Conservation (phyloP, 768 basidiomycete genomes). For the Crassisporium funariophilum region DNA sequence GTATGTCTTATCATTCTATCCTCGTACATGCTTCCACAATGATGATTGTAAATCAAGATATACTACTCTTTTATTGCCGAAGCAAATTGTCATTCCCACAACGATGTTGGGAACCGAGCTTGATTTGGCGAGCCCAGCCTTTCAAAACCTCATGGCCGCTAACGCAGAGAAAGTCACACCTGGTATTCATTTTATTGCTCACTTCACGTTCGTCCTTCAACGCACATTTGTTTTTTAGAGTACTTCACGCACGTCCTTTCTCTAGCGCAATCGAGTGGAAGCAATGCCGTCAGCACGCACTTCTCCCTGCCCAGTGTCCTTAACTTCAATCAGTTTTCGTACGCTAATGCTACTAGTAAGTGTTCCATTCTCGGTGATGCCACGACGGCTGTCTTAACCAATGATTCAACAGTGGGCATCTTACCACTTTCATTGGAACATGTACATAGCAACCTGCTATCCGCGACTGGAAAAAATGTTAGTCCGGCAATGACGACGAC, state of each 20-base stretch:
- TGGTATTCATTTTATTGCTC: slow-evolving; percentile 4
- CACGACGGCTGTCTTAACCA: background rate
- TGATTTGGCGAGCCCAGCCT: slow-evolving; percentile 16
- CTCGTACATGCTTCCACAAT: background rate
- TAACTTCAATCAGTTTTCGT: slow-evolving; percentile 27
- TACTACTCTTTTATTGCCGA: slow-evolving; percentile 18
- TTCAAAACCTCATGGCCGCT: slow-evolving; percentile 14
- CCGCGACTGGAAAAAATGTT: slow-evolving; percentile 8
- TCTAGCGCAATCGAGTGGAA: slow-evolving; percentile 14
- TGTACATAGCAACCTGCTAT: slow-evolving; percentile 10
- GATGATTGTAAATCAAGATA: slow-evolving; percentile 12
- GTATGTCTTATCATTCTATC: slow-evolving; percentile 5
- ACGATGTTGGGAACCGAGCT: slow-evolving; percentile 20
- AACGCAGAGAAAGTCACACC: slow-evolving; percentile 15
- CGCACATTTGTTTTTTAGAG: slow-evolving; percentile 8
- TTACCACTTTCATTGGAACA: slow-evolving; percentile 10
- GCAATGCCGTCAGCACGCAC: slow-evolving; percentile 15
- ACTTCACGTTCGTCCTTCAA: background rate
- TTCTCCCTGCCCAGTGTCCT: slow-evolving; percentile 20
- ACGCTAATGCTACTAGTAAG: slow-evolving; percentile 22
- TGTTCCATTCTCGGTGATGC: background rate
- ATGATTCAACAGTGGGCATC: slow-evolving; percentile 13
- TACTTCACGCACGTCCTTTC: slow-evolving; percentile 17
- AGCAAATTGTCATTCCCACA: slow-evolving; percentile 10
- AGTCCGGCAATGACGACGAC: slow-evolving; percentile 15